Percentiles rank a stretch among this genome's conserved stretches.
Evolutionary conservation across 192 early-diverging fungal genomes (phyloP).

Genomic region (Chytriomyces sp.): DNA sequence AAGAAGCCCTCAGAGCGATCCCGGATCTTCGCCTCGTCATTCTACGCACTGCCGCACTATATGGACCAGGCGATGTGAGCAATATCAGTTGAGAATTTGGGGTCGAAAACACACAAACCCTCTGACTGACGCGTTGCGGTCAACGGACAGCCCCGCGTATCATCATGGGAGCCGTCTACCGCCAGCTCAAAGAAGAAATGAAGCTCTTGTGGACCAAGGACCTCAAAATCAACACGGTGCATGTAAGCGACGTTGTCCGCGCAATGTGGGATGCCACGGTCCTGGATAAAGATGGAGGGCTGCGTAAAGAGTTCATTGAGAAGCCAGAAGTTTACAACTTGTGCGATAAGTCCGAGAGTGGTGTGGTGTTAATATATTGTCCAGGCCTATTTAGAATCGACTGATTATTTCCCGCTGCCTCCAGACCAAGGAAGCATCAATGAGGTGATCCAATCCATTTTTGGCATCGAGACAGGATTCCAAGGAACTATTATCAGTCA

Average conservation of each 20-base stretch:
- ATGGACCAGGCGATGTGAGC: conserved; percentile 76
- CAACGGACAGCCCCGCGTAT: conserved; percentile 88
- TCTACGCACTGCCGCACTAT: conserved; percentile 84
- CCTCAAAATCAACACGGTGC: conserved; percentile 91
- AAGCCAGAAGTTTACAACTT: conserved; percentile 77
- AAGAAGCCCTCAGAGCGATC: conserved; percentile 78
- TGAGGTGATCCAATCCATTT: conserved; percentile 66
- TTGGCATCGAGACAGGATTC: conserved; percentile 83
- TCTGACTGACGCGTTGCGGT: neutral
- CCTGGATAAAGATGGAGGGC: conserved; percentile 48
- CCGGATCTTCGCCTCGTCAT: conserved; percentile 80
- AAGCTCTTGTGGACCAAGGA: conserved; percentile 92
- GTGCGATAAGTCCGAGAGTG: conserved; percentile 83
- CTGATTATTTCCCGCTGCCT: neutral
- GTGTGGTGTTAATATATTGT: no score
- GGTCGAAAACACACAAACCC: neutral
- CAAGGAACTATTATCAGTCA: conserved; percentile 75
- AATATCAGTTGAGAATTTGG: conserved; percentile 79
- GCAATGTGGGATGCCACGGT: conserved; percentile 57
- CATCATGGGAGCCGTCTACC: conserved; percentile 89
- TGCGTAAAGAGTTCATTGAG: conserved; percentile 40
- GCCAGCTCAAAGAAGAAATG: conserved; percentile 82
- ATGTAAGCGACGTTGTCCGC: conserved; percentile 79
- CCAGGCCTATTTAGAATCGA: neutral
- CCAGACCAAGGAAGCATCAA: conserved; percentile 82